Evolutionary conservation across 257 asterid genomes (phyloP).

Genomic region (Solanum corneliomulleri): DNA sequence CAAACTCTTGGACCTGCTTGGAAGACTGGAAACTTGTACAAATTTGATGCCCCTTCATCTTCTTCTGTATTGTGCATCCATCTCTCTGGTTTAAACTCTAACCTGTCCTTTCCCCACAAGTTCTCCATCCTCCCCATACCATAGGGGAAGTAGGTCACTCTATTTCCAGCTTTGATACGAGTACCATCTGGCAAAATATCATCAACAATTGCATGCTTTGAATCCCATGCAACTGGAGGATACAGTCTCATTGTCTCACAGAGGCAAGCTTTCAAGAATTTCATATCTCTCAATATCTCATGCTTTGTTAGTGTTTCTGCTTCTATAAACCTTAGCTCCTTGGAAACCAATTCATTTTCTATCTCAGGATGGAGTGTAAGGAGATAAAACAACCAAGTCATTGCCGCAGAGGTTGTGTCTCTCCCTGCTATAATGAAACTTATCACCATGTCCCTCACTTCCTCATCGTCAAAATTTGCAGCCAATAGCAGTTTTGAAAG

Average conservation of each 20-base stretch:
- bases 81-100: slow-evolving; percentile 53
- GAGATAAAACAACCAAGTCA: slow-evolving; percentile 62
- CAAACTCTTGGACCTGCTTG: slow-evolving; percentile 82
- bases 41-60: slow-evolving; percentile 20
- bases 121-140: slow-evolving; percentile 76
- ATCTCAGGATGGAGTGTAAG: slow-evolving; percentile 28
- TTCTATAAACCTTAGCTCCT: slow-evolving; percentile 15
- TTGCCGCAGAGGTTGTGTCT: slow-evolving; percentile 57
- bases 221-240: slow-evolving; percentile 70
- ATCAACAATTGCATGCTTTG: slow-evolving; percentile 29
- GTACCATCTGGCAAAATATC: slow-evolving; percentile 45
- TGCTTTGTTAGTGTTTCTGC: not conserved
- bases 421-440: slow-evolving; percentile 66
- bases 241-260: slow-evolving; percentile 53
- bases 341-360: slow-evolving; percentile 18
- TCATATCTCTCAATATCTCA: slow-evolving; percentile 19
- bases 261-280: slow-evolving; percentile 41
- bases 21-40: slow-evolving; percentile 59
- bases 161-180: slow-evolving; percentile 31
- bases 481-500: slow-evolving; percentile 27
- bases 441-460: slow-evolving; percentile 38
- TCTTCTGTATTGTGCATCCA: slow-evolving; percentile 28
- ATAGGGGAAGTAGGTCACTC: slow-evolving; percentile 69
- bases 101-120: slow-evolving; percentile 60
- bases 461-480: slow-evolving; percentile 16